Base-by-base conservation (phyloP, 495 filamentous ascomycete species). In the Baudoinia panamericana region DNA sequence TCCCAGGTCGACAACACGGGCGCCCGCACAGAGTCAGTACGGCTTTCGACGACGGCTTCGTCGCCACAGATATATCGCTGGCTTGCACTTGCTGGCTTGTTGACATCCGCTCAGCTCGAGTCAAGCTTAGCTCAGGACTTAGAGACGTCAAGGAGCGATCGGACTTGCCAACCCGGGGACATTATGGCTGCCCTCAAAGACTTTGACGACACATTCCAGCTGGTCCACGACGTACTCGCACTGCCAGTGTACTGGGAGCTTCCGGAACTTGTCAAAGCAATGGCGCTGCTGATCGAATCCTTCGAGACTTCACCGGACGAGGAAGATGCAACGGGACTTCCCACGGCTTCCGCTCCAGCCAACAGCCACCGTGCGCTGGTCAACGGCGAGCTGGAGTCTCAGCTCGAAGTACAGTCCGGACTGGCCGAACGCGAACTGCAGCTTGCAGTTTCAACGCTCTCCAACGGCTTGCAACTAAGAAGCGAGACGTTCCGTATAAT, bases 231-330 rank as follows among this genome's bases (percentile, higher is more conserved):
- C 13, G n/a, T 62, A 1, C 43, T 66, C 11, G 43, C 49, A 6
- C 38, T 50, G 9, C 41, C 41, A n/a, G 34, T 50, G 15, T 52
- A 63, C 31, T 53, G 74, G 21, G 62, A 60, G 18, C 41, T 66
- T 15, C 52, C 63, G 25, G 73, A 77, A 45, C 39, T 67, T 25
- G 51, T 63, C 8, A 46, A 61, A 21, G 54, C 57, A n/a, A 39
- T 68, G 17, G 54, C 49, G 21, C 16, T 59, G 11, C 21, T 63
- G 0, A 56, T 65, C n/a, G 42, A 48, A 22, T 61, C 57, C 30
- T 43, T 65, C 5, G 52, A 57, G 22, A 42, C 48, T 24, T 38
- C 29, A n/a, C 9, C 24, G 7, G 18, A 31, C 7, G 16, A 10
- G 1, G 19, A 22, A n/a, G 20, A 17, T 13, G 13, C 31, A 5